Conservation (phyloP, 2,329 filamentous ascomycete species). For the Graphiopsis chlorocephala region DNA sequence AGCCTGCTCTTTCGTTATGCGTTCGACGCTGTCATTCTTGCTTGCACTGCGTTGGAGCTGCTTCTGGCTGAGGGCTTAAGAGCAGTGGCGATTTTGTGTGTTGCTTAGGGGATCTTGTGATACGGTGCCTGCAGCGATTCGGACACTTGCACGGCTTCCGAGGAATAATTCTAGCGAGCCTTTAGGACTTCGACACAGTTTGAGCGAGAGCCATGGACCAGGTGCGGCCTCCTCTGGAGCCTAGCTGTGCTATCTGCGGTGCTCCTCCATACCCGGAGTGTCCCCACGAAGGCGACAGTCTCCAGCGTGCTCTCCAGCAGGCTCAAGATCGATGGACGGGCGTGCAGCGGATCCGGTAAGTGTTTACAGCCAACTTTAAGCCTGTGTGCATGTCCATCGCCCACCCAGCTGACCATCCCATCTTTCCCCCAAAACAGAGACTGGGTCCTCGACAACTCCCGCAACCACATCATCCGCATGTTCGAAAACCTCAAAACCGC, state of each 20-base stretch:
- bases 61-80: neutral
- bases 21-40: neutral
- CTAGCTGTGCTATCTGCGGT: slow-evolving; percentile 38
- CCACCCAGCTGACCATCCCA: neutral
- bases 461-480: slow-evolving; percentile 44
- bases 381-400: neutral
- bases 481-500: slow-evolving; percentile 42
- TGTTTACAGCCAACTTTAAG: neutral
- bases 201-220: neutral
- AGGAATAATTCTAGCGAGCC: neutral
- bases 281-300: slow-evolving; percentile 33
- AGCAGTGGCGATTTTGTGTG: neutral
- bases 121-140: neutral
- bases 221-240: neutral
- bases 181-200: neutral
- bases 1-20: slow-evolving; percentile 2
- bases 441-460: slow-evolving; percentile 47
- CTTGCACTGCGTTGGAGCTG: neutral
- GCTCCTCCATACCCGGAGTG: slow-evolving; percentile 33
- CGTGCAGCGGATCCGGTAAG: slow-evolving; percentile 29
- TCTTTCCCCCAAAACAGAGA: slow-evolving; percentile 33
- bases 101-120: neutral
- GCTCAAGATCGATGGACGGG: slow-evolving; percentile 32
- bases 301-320: slow-evolving; percentile 33
- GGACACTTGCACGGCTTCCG: neutral